Base-by-base conservation (phyloP, 305 asterid species). In the Nicotiana rustica region DNA sequence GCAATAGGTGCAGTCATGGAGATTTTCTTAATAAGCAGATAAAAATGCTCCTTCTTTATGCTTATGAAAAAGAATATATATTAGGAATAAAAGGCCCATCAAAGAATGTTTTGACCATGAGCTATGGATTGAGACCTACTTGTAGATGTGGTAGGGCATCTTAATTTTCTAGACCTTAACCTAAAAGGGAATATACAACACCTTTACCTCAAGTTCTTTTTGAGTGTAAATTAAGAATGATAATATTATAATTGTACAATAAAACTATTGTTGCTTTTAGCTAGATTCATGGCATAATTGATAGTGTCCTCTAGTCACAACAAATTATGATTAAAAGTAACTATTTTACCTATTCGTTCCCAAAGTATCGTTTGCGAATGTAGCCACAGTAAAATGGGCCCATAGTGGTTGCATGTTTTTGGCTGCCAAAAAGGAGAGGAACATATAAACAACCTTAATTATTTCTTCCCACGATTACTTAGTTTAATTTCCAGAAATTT, bases 241-340 rank as follows among this genome's bases (percentile, higher is more conserved):
- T 75, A 52, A 29, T 52, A 75, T 14, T 52, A 29, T 75, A 49
- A 49, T 75, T 75, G 25, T 55, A 21, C 8, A 1, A 52, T 75
- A 76, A 76, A 76, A 14, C 35, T 29, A 10, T 76, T 9, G 10
- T 8, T 52, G 65, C 15, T 75, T 75, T 75, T 75, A 29, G 80
- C 80, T 76, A 76, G 66, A 76, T 76, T 52, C 65, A 29, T 75
- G 64, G 79, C 79, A 75, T 52, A 75, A 75, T 52, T 75, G 65
- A 75, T 52, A 75, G 65, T 49, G 47, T 67, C 49, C 75, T 76
- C 66, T 76, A 52, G 80, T 8, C 66, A 55, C 80, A 44, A 52
- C 8, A 8, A 75, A 29, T 14, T 49, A 49, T 2, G 44, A 73
- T 41, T 49, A 9, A 19, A 1, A 44, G 12, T 41, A 73, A 35